Evolutionary conservation across 2,329 filamentous ascomycete genomes (phyloP).

Genomic region (Cladobotryum mycophilum): DNA sequence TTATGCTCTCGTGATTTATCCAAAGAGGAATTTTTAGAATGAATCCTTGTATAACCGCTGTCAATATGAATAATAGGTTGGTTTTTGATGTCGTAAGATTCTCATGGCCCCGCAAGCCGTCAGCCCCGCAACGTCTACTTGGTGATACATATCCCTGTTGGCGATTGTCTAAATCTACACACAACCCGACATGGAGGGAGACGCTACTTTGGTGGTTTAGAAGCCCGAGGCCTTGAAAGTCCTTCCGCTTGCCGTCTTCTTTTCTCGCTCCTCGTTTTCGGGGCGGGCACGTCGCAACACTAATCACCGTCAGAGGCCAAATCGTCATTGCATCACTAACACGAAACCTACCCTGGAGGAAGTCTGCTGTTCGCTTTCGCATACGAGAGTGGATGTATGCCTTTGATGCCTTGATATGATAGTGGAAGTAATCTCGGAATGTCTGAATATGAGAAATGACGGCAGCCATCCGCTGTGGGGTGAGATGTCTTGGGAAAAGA

Average conservation of each 20-base stretch:
- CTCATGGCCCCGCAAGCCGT: too few species aligned
- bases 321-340: neutral
- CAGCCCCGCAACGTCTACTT: too few species aligned
- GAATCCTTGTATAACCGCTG: too few species aligned
- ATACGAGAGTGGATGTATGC: constrained; percentile 98
- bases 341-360: constrained; percentile 77
- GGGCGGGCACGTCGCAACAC: constrained; percentile 94
- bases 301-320: constrained; percentile 34
- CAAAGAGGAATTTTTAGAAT: too few species aligned
- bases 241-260: constrained; percentile 93
- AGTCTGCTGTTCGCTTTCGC: constrained; percentile 95
- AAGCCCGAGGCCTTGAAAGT: constrained; percentile 64
- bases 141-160: too few species aligned
- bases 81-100: too few species aligned
- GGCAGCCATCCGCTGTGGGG: constrained; percentile 81
- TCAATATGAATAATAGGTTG: too few species aligned
- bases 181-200: constrained; percentile 1
- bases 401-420: constrained; percentile 99
- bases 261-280: constrained; percentile 93
- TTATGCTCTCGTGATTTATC: neutral
- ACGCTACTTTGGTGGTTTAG: constrained; percentile 16
- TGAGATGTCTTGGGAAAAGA: constrained; percentile 91
- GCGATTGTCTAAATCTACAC: constrained; percentile 5
- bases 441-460: constrained; percentile 99
- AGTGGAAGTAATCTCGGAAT: constrained; percentile 99